phyloP scores from a whole-genome alignment of 176 grass and related monocot genomes.

The Eleusine coracana region DNA sequence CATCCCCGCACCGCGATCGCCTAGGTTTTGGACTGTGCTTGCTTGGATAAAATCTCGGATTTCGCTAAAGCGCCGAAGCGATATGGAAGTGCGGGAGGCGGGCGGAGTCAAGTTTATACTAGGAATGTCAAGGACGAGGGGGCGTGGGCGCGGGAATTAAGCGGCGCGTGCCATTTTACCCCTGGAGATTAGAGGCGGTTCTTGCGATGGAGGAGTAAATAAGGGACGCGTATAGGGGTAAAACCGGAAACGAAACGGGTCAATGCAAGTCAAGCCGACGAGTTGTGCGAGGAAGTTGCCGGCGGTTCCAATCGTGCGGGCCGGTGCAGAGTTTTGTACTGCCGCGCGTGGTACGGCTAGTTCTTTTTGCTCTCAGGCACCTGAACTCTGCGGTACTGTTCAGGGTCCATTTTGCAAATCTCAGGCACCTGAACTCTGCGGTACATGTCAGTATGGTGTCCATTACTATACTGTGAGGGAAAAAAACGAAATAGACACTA shows the following conservation, averaged over 20 bases:
- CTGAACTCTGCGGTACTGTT: not conserved
- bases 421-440: not conserved
- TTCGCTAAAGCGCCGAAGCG: not conserved
- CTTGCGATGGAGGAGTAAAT: not conserved
- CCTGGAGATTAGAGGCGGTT: not conserved
- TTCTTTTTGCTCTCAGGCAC: not conserved
- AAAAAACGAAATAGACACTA: too few relatives aligned
- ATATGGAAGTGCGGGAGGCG: not conserved
- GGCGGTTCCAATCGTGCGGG: not conserved
- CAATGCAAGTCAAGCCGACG: slow-evolving; percentile 15
- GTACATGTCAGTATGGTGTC: not conserved
- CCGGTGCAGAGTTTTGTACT: too few relatives aligned
- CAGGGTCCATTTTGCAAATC: not conserved
- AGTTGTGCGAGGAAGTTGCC: not conserved
- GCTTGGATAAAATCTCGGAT: not conserved
- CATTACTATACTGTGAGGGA: too few relatives aligned
- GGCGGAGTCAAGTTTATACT: not conserved
- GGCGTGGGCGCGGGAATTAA: not conserved
- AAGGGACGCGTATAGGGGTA: not conserved
- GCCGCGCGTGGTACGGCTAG: too few relatives aligned
- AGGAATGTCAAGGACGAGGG: not conserved
- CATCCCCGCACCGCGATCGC: slow-evolving; percentile 12
- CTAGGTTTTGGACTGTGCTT: not conserved
- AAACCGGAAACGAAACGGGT: accelerated
- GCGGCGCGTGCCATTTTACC: not conserved